These are phyloP conservation scores for Pichia nanzhaoensis DNA, from an alignment of 805 yeast species.

Conservation along the genomic window DNA sequence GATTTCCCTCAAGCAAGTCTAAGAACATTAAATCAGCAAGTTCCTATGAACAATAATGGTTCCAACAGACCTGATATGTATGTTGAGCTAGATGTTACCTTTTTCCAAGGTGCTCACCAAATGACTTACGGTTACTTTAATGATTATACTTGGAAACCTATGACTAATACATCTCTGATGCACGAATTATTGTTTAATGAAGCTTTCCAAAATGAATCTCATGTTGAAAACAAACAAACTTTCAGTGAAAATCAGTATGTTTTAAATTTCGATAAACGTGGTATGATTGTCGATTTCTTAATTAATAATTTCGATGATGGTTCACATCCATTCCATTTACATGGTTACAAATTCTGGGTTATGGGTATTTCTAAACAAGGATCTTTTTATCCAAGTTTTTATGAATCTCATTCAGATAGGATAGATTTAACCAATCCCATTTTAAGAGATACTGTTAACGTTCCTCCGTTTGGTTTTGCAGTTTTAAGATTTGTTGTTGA, in stretches of 20 bases:
- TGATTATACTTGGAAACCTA: constrained; percentile 17
- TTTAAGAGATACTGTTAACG: constrained; percentile 70
- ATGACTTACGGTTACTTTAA: constrained; percentile 17
- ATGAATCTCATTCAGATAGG: constrained; percentile 25
- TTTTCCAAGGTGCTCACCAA: constrained; percentile 11
- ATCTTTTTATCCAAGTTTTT: constrained; percentile 43
- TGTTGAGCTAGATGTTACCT: constrained; percentile 14
- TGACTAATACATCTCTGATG: constrained; percentile 79
- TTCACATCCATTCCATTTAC: constrained; percentile 89
- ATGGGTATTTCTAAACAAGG: constrained; percentile 44
- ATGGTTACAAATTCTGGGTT: constrained; percentile 81
- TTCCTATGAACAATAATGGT: constrained; percentile 13
- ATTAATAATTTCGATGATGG: constrained; percentile 80
- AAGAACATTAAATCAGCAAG: constrained; percentile 12
- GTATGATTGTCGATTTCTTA: constrained; percentile 62
- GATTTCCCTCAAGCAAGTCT: constrained; percentile 16
- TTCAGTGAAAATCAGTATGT: constrained; percentile 40
- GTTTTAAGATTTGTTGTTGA: constrained; percentile 77
- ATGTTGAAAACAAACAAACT: constrained; percentile 34
- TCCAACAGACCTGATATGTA: constrained; percentile 12
- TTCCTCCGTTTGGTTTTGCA: constrained; percentile 69
- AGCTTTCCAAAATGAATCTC: constrained; percentile 48
- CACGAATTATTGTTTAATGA: constrained; percentile 66
- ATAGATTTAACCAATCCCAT: constrained; percentile 26
- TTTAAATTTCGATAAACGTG: constrained; percentile 64